phyloP scores from a whole-genome alignment of 139 green algal species.

The Chlamydomonas schloesseri region DNA sequence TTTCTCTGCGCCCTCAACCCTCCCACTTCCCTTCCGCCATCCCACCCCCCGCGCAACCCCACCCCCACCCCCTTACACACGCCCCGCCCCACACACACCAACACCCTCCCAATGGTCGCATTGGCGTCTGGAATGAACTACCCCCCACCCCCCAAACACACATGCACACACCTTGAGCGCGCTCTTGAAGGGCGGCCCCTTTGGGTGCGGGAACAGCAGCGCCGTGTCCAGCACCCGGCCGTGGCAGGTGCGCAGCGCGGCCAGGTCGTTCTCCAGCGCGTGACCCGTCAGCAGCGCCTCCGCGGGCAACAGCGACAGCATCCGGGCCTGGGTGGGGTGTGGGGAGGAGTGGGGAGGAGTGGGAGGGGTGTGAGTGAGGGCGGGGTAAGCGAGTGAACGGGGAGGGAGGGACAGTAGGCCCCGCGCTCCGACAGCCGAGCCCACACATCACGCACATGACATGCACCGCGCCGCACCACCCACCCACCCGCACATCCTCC shows the following conservation, averaged over 20 bases:
- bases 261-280: constrained; percentile 93
- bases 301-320: constrained; percentile 60
- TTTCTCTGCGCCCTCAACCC: no score
- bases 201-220: constrained; percentile 84
- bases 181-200: constrained; percentile 79
- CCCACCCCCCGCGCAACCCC: no score
- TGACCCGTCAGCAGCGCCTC: constrained; percentile 92
- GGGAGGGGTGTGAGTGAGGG: neutral
- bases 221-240: constrained; percentile 84
- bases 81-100: no score
- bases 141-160: no score
- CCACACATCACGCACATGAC: no score
- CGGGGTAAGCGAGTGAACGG: no score
- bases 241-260: constrained; percentile 78
- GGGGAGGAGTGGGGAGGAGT: neutral
- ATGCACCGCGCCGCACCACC: neutral
- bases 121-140: no score
- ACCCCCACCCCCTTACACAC: no score
- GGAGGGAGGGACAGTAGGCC: no score
- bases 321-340: constrained; percentile 27
- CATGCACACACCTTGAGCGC: constrained; percentile 69
- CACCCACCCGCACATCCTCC: constrained; percentile 70
- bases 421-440: no score
- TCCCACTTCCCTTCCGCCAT: no score
- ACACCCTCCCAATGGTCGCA: no score